These are phyloP conservation scores for Magnaporthiopsis rhizophila DNA, from an alignment of 2,329 filamentous ascomycete genomes.

Conservation along the genomic window DNA sequence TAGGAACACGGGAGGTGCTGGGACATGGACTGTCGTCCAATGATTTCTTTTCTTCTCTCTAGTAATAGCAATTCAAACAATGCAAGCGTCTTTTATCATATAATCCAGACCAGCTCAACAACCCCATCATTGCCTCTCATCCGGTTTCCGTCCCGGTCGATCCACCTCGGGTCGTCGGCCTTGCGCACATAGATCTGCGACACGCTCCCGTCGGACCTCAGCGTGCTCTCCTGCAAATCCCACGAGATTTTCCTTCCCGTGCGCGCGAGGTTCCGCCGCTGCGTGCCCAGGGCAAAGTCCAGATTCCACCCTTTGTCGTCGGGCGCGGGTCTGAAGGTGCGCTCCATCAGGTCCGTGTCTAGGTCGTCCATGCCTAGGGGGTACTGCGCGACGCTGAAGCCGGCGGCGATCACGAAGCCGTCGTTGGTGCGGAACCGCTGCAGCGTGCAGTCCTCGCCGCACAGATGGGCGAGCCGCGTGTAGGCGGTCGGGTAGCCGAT, in stretches of 20 bases:
- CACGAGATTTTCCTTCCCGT: slow-evolving; percentile 26
- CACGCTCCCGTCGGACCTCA: slow-evolving; percentile 38
- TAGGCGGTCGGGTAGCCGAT: slow-evolving; percentile 45
- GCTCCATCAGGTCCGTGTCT: slow-evolving; percentile 23
- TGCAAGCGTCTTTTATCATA: too few species aligned
- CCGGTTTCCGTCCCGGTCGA: slow-evolving; percentile 31
- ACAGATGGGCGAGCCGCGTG: slow-evolving; percentile 48
- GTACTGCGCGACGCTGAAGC: slow-evolving; percentile 53
- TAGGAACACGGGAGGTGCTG: too few species aligned
- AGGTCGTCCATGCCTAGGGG: slow-evolving; percentile 34
- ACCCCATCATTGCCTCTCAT: slow-evolving; percentile 48
- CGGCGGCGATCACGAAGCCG: slow-evolving; percentile 48
- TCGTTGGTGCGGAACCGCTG: slow-evolving; percentile 48
- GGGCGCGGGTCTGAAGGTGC: slow-evolving; percentile 21
- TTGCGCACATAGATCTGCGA: slow-evolving; percentile 46
- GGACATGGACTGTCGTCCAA: too few species aligned
- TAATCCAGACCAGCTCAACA: slow-evolving; percentile 49
- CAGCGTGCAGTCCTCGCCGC: slow-evolving; percentile 52
- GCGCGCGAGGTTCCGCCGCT: slow-evolving; percentile 19
- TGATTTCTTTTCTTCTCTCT: too few species aligned
- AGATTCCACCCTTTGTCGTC: slow-evolving; percentile 25
- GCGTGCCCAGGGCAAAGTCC: slow-evolving; percentile 23
- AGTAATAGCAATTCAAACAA: too few species aligned
- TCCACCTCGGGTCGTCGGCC: slow-evolving; percentile 46
- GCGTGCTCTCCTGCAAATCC: slow-evolving; percentile 41